Evolutionary conservation across 2,329 filamentous ascomycete genomes (phyloP).

Genomic region (Phyllosticta citrichinensis): DNA sequence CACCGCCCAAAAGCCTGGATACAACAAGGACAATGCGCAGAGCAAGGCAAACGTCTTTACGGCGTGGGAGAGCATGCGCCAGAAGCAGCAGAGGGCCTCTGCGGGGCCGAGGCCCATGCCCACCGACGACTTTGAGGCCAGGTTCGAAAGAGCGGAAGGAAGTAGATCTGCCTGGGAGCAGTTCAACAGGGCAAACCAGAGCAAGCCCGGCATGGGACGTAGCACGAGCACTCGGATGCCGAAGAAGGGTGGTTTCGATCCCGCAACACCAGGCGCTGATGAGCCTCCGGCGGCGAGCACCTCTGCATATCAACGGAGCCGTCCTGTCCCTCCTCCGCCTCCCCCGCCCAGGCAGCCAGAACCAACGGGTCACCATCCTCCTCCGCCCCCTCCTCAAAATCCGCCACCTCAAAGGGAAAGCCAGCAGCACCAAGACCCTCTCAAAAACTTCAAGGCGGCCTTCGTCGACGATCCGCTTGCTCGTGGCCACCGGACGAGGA

Average conservation of each 20-base stretch:
- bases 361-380: conserved; percentile 12
- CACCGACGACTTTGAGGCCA: neutral
- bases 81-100: conserved; percentile 12
- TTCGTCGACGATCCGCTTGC: conserved; percentile 29
- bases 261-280: conserved; percentile 48
- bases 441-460: conserved; percentile 24
- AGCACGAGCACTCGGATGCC: conserved; percentile 34
- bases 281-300: conserved; percentile 46
- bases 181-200: conserved; percentile 16
- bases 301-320: conserved; percentile 37
- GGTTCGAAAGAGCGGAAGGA: neutral
- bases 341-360: conserved; percentile 9
- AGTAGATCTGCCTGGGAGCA: conserved; percentile 9
- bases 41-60: conserved; percentile 35
- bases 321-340: conserved; percentile 17
- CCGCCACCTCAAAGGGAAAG: neutral
- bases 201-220: conserved; percentile 25
- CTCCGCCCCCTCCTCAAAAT: conserved; percentile 17
- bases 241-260: conserved; percentile 48
- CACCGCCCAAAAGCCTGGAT: conserved; percentile 21
- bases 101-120: neutral
- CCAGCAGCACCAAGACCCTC: conserved; percentile 30
- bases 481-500: conserved; percentile 36
- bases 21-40: conserved; percentile 27
- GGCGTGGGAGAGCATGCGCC: conserved; percentile 42